phyloP scores from a whole-genome alignment of 139 green algal species.

The Edaphochlamys debaryana region DNA sequence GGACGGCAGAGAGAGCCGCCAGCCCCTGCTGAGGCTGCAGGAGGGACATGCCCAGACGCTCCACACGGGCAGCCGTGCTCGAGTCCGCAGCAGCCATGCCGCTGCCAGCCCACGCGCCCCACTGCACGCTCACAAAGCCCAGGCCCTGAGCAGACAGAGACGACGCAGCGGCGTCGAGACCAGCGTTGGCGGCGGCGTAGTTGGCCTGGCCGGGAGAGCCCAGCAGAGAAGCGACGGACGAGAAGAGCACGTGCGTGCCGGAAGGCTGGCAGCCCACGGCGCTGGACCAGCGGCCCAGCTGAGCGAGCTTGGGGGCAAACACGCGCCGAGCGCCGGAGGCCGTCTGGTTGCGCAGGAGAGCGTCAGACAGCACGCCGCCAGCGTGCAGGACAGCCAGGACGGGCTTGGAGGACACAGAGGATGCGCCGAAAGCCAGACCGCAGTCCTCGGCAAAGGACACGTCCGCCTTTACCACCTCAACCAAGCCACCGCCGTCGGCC shows the following conservation, averaged over 20 bases:
- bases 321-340: conserved; percentile 47
- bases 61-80: conserved; percentile 56
- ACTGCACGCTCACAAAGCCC: conserved; percentile 73
- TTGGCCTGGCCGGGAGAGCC: conserved; percentile 84
- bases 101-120: conserved; percentile 80
- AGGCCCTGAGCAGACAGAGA: conserved; percentile 46
- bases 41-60: conserved; percentile 68
- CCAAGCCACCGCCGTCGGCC: not conserved
- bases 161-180: conserved; percentile 65
- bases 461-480: conserved; percentile 33
- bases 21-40: conserved; percentile 51
- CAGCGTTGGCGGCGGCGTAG: conserved; percentile 84
- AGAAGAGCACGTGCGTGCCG: conserved; percentile 66
- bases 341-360: conserved; percentile 62
- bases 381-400: conserved; percentile 66
- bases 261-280: conserved; percentile 38
- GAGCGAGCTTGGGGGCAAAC: conserved; percentile 64
- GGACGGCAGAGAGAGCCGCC: no score
- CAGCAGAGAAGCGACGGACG: conserved; percentile 71
- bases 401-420: not conserved
- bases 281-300: conserved; percentile 13
- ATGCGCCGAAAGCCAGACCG: not conserved
- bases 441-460: conserved; percentile 23
- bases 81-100: conserved; percentile 66
- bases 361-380: conserved; percentile 72